Base-by-base conservation (phyloP, 495 filamentous ascomycete genomes). In the Podospora conica region DNA sequence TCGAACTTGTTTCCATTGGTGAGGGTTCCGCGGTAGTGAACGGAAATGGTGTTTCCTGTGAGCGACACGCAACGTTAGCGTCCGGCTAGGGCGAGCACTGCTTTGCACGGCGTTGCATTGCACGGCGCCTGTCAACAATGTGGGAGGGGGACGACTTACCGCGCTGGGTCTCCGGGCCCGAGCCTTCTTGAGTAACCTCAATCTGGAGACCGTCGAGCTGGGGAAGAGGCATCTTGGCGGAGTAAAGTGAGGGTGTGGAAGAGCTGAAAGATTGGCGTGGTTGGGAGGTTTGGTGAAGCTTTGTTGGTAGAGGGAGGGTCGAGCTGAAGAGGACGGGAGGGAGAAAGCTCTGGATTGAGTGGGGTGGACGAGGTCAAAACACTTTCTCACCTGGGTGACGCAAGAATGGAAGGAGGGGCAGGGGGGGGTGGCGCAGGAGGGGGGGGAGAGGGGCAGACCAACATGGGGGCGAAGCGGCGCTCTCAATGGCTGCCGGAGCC, bases 21-120 rank as follows among this genome's bases (percentile, higher is more conserved):
- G 31, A 76, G 71, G 20, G 72, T 74, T 53, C 74, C 74, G 15
- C 9, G 67, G 73, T 76, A 76, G 71, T 76, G 74, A 6, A 76
- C 74, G 9, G 69, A 28, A 21, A 76, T 70, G 48, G 55, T 70
- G 59, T 76, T 73, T 22, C 73, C 74, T 76, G 18, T 21, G 18
- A 55, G n/a, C n/a, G 29, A 53, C 22, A n/a, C 53, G 28, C 9
- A 2, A 28, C 10, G 22, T 61, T 28, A 66, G 60, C 63, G 22
- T 60, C 18, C 6, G 40, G 40, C 11, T 25, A 11, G 22, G 22
- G 12, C 48, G 8, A 28, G 25, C n/a, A 54, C 15, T 58, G 12
- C 20, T 22, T 11, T 58, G 6, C 7, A 27, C 22, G 57, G 54
- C 10, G 54, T 59, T 25, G 59, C 9, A 9, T 15, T 53, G 20